Evolutionary conservation across 2,329 filamentous ascomycete genomes (phyloP), one percentile per base, ranked within the genome.

Genomic region (Talaromyces albobiverticillius): DNA sequence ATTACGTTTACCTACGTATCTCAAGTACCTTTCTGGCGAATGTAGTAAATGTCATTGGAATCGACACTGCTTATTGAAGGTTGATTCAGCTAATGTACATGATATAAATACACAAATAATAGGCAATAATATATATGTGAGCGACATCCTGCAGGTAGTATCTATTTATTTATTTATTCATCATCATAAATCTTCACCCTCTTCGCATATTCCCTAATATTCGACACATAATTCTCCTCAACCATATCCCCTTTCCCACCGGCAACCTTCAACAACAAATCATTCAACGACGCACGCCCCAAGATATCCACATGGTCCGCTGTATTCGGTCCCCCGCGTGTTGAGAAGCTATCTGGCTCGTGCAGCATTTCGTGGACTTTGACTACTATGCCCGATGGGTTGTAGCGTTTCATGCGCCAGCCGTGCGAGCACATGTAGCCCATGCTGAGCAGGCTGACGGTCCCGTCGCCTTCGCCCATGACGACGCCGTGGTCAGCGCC

Each of bases 401-500:
- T 99, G 70, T 95, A 99, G 32, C 94, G 82, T 71, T 90, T 91
- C 71, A 96, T 88, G 55, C 86, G 85, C 94, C 94, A 99, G 3
- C 94, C 94, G 64, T 87, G 90, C 62, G 90, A 88, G 71, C 94
- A 99, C 94, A 99, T 97, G 70, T 97, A 99, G 2, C 93, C 94
- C 1, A 85, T 84, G 62, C 89, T 95, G 10, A 99, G 75, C n/a
- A 99, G 73, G 60, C 92, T 95, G 40, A 99, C 94, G 0, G 94
- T 99, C 1, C 94, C 94, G 63, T 99, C 94, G 3, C 94, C 94
- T 70, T 97, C 94, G 34, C 93, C 93, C 80, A 96, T 87, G 31
- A 95, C 80, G n/a, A 99, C 90, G 22, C 94, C 94, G 60, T 89
- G 94, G 67, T 99, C 92, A 4, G 82, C 71, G 16, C 66, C 50